Base-by-base conservation (phyloP, 371 early-diverging fungal genomes). In the Mortierella sp. region DNA sequence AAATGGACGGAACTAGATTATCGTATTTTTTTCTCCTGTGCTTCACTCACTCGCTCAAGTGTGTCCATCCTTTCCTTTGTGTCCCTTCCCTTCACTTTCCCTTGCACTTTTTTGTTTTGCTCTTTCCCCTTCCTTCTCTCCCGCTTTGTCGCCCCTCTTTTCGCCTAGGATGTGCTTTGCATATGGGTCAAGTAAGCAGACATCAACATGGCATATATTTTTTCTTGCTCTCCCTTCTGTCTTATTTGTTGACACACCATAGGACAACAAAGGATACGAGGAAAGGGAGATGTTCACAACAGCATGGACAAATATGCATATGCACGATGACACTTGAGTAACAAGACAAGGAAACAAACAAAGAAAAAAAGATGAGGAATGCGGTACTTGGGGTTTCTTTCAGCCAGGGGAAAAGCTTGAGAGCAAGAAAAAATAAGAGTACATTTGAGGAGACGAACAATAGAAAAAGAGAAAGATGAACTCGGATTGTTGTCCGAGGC, bases 101-200 rank as follows among this genome's bases (percentile, higher is more conserved):
- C 5, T 34, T 31, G 64, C 64, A 21, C 64, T 8, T 37, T 24
- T 19, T 21, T 24, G 19, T 21, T 16, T 31, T 16, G 8, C 64
- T 21, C 64, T 64, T 8, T 37, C 67, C 43, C 24, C 34, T 57
- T 10, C 57, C 28, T 8, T 34, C 14, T 16, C 2, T 31, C 31
- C 59, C 59, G 28, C 59, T 59, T 8, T 31, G 59, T 59, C 59
- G 28, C 57, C 31, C 31, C 31, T 59, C 59, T 16, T 13, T 53
- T 53, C 48, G 26, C 55, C 28, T 26, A 55, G 2, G 53, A 26
- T 55, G 1, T 26, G 10, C 5, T 10, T 6, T 64, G 64, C 64
- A 64, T 64, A 44, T 55, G 51, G 24, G 74, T 57, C 59, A 59
- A 59, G 59, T 57, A 46, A 44, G 72, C 50, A 19, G 72, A 50